Conservation (phyloP, 768 basidiomycete genomes). For the Fibroporia radiculosa region DNA sequence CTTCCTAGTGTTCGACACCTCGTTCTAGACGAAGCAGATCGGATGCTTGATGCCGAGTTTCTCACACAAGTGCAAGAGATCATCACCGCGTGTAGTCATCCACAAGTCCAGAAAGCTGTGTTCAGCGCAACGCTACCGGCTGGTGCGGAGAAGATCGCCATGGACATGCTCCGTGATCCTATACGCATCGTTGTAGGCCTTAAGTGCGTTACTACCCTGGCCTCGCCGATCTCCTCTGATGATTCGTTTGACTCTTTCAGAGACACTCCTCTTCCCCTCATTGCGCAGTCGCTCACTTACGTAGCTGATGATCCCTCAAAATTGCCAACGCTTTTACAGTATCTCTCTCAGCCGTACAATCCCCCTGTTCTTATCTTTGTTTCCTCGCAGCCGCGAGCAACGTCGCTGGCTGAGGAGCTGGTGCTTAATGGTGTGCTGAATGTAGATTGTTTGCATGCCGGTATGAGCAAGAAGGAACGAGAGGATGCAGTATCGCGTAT, state of each 20-base stretch:
- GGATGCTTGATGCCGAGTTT: constrained; percentile 87
- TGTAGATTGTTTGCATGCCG: constrained; percentile 88
- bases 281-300: constrained; percentile 82
- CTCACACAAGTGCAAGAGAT: constrained; percentile 85
- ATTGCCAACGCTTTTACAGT: constrained; percentile 75
- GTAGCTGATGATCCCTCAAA: constrained; percentile 95
- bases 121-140: constrained; percentile 95
- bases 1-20: constrained; percentile 69
- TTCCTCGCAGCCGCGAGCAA: constrained; percentile 78
- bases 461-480: constrained; percentile 79
- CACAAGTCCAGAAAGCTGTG: constrained; percentile 73
- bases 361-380: constrained; percentile 92
- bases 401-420: constrained; percentile 76
- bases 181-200: constrained; percentile 94
- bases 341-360: constrained; percentile 76
- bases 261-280: constrained; percentile 91
- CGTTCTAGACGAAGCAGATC: constrained; percentile 86
- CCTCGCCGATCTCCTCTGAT: background rate
- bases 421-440: constrained; percentile 69
- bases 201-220: constrained; percentile 50
- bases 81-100: constrained; percentile 63
- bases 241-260: constrained; percentile 34
- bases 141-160: constrained; percentile 77
- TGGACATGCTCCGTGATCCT: constrained; percentile 77
- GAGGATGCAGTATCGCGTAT: constrained; percentile 81